Evolutionary conservation across 164 flowering plant species (phyloP).

Genomic region (Pachysandra terminalis): DNA sequence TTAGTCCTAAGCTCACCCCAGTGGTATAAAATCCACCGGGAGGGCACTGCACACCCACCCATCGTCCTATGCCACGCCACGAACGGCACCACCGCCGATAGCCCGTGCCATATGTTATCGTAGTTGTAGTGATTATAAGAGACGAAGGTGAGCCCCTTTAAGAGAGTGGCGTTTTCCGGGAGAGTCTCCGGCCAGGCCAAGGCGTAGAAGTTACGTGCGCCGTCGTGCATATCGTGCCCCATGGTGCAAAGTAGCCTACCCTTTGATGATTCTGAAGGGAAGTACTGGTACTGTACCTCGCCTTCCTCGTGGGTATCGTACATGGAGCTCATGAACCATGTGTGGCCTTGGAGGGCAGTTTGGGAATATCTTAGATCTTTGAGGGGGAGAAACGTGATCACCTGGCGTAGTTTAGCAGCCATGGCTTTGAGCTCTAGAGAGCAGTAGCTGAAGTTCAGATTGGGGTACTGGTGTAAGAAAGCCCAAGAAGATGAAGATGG

Average conservation of each 20-base stretch:
- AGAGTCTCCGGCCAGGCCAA: conserved; percentile 67
- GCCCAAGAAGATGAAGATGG: conserved; percentile 14
- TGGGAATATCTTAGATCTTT: conserved; percentile 59
- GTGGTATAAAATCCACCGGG: conserved; percentile 65
- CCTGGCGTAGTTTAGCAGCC: conserved; percentile 33
- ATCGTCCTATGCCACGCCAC: conserved; percentile 61
- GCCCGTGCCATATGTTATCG: conserved; percentile 78
- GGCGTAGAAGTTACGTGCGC: conserved; percentile 64
- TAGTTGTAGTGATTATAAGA: conserved; percentile 69
- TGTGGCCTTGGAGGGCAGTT: conserved; percentile 59
- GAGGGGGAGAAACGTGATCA: conserved; percentile 77
- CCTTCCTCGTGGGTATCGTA: conserved; percentile 53
- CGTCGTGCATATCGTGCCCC: conserved; percentile 62
- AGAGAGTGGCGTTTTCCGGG: conserved; percentile 47
- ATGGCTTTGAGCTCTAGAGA: conserved; percentile 20
- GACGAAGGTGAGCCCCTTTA: conserved; percentile 62
- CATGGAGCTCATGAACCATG: conserved; percentile 92
- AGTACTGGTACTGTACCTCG: conserved; percentile 61
- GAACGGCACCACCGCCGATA: conserved; percentile 62
- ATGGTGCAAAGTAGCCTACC: conserved; percentile 62
- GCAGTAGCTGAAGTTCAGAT: conserved; percentile 10
- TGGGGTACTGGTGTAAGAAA: conserved; percentile 20
- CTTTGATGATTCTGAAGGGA: conserved; percentile 53
- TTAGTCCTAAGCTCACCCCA: conserved; percentile 64
- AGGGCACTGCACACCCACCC: conserved; percentile 32